Evolutionary conservation across 2,329 filamentous ascomycete genomes (phyloP).

Genomic region (Microsporum audouinii): DNA sequence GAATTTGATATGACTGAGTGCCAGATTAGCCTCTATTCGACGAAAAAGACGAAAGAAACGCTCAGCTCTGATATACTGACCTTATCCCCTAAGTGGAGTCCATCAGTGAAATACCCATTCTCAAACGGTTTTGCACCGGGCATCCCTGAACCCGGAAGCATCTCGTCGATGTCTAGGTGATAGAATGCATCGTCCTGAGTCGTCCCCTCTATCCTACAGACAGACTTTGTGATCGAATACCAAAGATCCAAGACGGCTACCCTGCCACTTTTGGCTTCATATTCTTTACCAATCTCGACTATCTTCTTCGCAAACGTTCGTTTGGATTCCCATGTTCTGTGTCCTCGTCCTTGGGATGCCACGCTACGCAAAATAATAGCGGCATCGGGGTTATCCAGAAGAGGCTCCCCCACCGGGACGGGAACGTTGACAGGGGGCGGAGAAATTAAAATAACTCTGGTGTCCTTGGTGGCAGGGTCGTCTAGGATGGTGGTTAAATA

Average conservation of each 20-base stretch:
- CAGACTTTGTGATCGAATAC: slow-evolving; percentile 21
- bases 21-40: neutral
- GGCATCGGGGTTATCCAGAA: slow-evolving; percentile 3
- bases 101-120: slow-evolving; percentile 29
- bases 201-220: slow-evolving; percentile 9
- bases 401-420: neutral
- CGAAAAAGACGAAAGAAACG: neutral
- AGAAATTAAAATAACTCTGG: slow-evolving; percentile 29
- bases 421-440: slow-evolving; percentile 28
- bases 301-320: slow-evolving; percentile 29
- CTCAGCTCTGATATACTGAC: slow-evolving; percentile 5
- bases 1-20: slow-evolving; percentile 14
- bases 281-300: slow-evolving; percentile 26
- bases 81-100: slow-evolving; percentile 26
- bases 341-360: slow-evolving; percentile 15
- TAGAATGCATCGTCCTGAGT: slow-evolving; percentile 15
- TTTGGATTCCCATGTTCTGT: slow-evolving; percentile 29
- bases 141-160: slow-evolving; percentile 28
- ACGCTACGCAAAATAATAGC: neutral
- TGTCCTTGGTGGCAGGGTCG: slow-evolving; percentile 20
- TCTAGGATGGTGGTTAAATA: slow-evolving; percentile 27
- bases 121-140: slow-evolving; percentile 22
- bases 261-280: slow-evolving; percentile 22
- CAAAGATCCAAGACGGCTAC: slow-evolving; percentile 28
- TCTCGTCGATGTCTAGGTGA: slow-evolving; percentile 21